These are phyloP conservation scores for Verticillium alfalfae DNA, from an alignment of 2,329 filamentous ascomycete genomes.

Conservation along the genomic window DNA sequence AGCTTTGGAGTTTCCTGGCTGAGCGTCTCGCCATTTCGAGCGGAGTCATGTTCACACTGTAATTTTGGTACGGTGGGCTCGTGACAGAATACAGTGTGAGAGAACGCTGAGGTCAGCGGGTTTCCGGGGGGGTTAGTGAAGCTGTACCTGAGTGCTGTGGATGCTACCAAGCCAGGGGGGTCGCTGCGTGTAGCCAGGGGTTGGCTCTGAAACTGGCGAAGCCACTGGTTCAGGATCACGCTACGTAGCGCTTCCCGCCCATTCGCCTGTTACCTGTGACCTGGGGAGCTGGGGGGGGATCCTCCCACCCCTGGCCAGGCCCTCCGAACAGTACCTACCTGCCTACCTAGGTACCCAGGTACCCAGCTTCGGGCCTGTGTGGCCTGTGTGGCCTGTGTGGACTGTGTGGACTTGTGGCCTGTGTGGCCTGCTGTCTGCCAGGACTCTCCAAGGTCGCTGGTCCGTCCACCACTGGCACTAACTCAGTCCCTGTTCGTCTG, in stretches of 20 bases:
- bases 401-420: too few relatives aligned
- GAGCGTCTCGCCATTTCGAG: too few relatives aligned
- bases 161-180: background rate
- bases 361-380: background rate
- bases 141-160: background rate
- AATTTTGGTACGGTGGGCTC: background rate
- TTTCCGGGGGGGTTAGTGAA: background rate
- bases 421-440: background rate
- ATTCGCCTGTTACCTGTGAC: background rate
- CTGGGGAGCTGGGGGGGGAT: background rate
- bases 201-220: background rate
- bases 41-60: background rate
- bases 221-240: conserved; percentile 1
- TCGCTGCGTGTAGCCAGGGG: conserved; percentile 1
- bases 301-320: too few relatives aligned
- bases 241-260: conserved; percentile 2
- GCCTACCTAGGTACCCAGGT: too few relatives aligned
- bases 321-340: too few relatives aligned
- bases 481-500: background rate
- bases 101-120: background rate
- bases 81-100: background rate
- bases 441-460: background rate
- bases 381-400: background rate
- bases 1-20: background rate
- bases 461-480: background rate